phyloP scores from a whole-genome alignment of 2,329 filamentous ascomycete genomes.

The Bipolaris bicolor region DNA sequence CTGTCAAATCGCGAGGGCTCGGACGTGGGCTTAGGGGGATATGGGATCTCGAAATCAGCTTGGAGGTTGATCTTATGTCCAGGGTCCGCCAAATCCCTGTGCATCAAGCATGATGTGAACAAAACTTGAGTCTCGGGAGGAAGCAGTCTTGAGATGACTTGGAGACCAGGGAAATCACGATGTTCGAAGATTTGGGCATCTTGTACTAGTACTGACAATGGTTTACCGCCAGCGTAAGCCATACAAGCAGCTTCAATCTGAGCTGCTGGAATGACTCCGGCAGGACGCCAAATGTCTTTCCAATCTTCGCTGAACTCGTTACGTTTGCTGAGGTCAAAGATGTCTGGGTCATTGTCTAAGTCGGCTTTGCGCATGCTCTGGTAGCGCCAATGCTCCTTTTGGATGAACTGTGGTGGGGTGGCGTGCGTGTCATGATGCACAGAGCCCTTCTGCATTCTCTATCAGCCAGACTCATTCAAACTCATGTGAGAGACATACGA shows the following conservation, averaged over 20 bases:
- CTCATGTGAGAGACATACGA: conserved; percentile 37
- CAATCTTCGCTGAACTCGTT: conserved; percentile 43
- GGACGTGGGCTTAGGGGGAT: conserved; percentile 53
- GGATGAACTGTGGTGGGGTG: conserved; percentile 44
- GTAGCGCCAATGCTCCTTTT: conserved; percentile 55
- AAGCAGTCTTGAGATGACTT: conserved; percentile 76
- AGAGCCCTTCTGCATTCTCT: conserved; percentile 25
- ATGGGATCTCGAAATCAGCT: conserved; percentile 75
- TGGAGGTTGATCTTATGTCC: conserved; percentile 87
- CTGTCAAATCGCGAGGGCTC: conserved; percentile 32
- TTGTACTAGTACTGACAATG: conserved; percentile 23
- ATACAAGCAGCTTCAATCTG: conserved; percentile 41
- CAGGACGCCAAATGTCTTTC: conserved; percentile 35
- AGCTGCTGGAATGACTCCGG: conserved; percentile 35
- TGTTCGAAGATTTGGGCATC: conserved; percentile 47
- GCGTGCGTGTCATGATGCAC: conserved; percentile 48
- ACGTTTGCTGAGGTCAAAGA: conserved; percentile 51
- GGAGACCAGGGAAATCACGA: conserved; percentile 61
- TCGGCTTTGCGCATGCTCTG: conserved; percentile 64
- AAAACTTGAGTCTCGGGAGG: conserved; percentile 72
- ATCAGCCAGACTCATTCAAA: conserved; percentile 33
- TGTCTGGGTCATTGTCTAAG: conserved; percentile 54
- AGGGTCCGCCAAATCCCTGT: conserved; percentile 75
- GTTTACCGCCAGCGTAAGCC: conserved; percentile 38
- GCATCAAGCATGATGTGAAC: conserved; percentile 76